Percentiles rank a stretch among this genome's conserved stretches.
These are phyloP conservation scores for Crinitomyces ghanaensis DNA, from an alignment of 805 yeast genomes.

Conservation along the genomic window DNA sequence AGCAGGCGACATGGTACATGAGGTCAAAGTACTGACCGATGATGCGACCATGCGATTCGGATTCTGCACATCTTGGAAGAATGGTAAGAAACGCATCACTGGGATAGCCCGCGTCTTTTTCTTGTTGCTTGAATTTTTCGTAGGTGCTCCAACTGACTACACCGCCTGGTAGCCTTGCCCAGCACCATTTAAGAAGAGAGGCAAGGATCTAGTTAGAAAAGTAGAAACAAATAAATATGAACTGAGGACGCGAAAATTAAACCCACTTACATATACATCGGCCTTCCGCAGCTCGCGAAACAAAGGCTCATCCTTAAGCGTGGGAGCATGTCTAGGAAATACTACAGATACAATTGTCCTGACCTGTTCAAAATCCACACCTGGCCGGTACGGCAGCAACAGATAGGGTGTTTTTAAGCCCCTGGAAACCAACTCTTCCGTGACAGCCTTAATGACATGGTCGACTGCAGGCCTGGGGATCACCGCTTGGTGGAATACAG, in stretches of 20 bases:
- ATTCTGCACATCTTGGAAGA: slow-evolving; percentile 73
- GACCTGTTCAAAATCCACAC: slow-evolving; percentile 41
- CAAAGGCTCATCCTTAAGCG: slow-evolving; percentile 34
- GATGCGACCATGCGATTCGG: slow-evolving; percentile 82
- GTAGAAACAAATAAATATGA: neutral
- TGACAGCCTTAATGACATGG: slow-evolving; percentile 55
- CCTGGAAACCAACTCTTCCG: slow-evolving; percentile 57
- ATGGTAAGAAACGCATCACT: slow-evolving; percentile 62
- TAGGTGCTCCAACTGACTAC: slow-evolving; percentile 82
- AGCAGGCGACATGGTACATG: slow-evolving; percentile 63
- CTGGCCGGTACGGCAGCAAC: slow-evolving; percentile 67
- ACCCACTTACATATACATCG: slow-evolving; percentile 38
- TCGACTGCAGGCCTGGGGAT: slow-evolving; percentile 33
- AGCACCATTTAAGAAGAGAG: slow-evolving; percentile 65
- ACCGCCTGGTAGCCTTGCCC: slow-evolving; percentile 74
- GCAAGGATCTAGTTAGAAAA: slow-evolving; percentile 29
- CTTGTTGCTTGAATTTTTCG: slow-evolving; percentile 54
- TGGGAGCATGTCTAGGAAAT: slow-evolving; percentile 46
- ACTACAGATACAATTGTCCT: slow-evolving; percentile 44
- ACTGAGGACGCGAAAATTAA: neutral
- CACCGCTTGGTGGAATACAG: slow-evolving; percentile 13
- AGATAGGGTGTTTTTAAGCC: slow-evolving; percentile 55
- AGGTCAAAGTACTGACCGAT: slow-evolving; percentile 81
- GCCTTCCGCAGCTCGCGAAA: slow-evolving; percentile 36
- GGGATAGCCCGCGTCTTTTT: slow-evolving; percentile 50